These are phyloP conservation scores for Mortierella sp. DNA, from an alignment of 371 early-diverging fungal species.

Conservation along the genomic window DNA sequence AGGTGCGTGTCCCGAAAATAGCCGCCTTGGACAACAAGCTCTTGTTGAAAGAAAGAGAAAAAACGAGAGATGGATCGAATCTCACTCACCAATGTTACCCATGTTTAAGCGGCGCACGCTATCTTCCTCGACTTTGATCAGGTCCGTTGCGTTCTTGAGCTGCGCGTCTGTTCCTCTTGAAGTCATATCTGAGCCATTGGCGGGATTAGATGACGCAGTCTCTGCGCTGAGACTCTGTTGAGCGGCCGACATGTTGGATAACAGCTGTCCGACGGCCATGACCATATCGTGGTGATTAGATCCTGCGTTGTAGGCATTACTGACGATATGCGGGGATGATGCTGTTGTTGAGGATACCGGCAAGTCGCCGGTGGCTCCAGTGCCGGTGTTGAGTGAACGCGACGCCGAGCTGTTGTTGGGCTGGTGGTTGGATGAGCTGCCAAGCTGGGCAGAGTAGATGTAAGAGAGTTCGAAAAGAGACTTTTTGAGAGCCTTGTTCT, in stretches of 20 bases:
- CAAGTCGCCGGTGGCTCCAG: not conserved
- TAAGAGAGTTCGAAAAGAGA: slow-evolving; percentile 87
- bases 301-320: slow-evolving; percentile 2
- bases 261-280: slow-evolving; percentile 35
- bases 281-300: slow-evolving; percentile 34
- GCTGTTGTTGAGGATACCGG: slow-evolving; percentile 20
- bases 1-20: not conserved
- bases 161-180: slow-evolving; percentile 30
- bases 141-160: slow-evolving; percentile 37
- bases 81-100: slow-evolving; percentile 44
- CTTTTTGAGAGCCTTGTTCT: slow-evolving; percentile 87
- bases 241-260: slow-evolving; percentile 36
- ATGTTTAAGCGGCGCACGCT: slow-evolving; percentile 51
- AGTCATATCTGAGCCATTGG: slow-evolving; percentile 18
- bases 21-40: not conserved
- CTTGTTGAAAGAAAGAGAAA: not conserved
- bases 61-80: slow-evolving; percentile 2
- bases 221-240: slow-evolving; percentile 36
- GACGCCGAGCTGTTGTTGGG: slow-evolving; percentile 58
- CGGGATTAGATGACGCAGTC: slow-evolving; percentile 11
- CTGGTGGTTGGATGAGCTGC: slow-evolving; percentile 13
- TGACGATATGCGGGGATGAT: not conserved
- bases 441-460: slow-evolving; percentile 70
- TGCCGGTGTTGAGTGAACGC: slow-evolving; percentile 13
- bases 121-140: slow-evolving; percentile 51